phyloP scores from a whole-genome alignment of 148 eudicot genomes.

The Agrostemma githago region DNA sequence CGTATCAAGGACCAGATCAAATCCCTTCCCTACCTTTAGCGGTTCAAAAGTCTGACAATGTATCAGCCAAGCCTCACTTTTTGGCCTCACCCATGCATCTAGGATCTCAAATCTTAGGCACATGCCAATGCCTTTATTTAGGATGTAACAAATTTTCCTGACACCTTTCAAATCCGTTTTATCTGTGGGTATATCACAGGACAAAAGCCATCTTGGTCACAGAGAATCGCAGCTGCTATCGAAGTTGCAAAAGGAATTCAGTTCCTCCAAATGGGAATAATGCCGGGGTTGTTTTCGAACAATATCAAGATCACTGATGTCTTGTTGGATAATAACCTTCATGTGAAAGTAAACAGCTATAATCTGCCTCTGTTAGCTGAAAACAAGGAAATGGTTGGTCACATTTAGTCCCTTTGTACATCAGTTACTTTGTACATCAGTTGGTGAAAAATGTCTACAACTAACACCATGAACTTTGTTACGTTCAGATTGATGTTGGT shows the following conservation, averaged over 20 bases:
- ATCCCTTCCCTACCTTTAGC: too few species aligned
- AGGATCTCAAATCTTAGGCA: too few species aligned
- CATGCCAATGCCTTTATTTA: neutral
- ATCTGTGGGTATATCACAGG: slow-evolving; percentile 23
- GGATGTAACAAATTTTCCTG: neutral
- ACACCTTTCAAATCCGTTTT: neutral
- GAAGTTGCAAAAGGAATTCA: slow-evolving; percentile 81
- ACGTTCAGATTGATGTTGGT: slow-evolving; percentile 32
- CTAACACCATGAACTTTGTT: slow-evolving; percentile 17
- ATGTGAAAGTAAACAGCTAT: slow-evolving; percentile 61
- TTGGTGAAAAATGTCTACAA: neutral
- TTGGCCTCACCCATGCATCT: too few species aligned
- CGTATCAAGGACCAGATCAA: too few species aligned
- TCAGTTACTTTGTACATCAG: neutral
- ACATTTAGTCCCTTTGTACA: neutral
- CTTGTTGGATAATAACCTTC: slow-evolving; percentile 59
- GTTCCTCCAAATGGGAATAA: slow-evolving; percentile 73
- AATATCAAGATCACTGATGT: slow-evolving; percentile 64
- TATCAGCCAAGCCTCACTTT: too few species aligned
- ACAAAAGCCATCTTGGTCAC: slow-evolving; percentile 53
- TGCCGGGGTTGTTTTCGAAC: slow-evolving; percentile 63
- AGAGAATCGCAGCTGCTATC: slow-evolving; percentile 62
- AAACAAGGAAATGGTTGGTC: slow-evolving; percentile 34
- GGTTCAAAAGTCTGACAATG: too few species aligned
- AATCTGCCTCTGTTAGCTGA: slow-evolving; percentile 53